These are phyloP conservation scores for Lachancea kluyveri DNA, from an alignment of 805 yeast genomes.

Conservation along the genomic window DNA sequence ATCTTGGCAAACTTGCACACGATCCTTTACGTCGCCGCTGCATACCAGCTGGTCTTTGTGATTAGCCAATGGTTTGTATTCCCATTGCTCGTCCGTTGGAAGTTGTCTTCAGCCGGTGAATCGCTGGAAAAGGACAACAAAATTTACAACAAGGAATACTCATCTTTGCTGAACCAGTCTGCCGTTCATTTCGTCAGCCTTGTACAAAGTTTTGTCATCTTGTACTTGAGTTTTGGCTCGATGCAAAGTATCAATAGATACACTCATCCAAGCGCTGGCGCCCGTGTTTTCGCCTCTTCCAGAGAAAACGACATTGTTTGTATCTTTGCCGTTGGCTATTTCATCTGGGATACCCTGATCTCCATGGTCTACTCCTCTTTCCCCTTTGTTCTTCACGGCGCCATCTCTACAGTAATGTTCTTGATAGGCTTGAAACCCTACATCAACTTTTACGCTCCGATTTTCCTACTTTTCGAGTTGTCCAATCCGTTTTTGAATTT, in stretches of 20 bases:
- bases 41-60: conserved; percentile 27
- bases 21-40: conserved; percentile 23
- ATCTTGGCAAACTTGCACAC: conserved; percentile 26
- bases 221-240: conserved; percentile 34
- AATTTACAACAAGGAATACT: conserved; percentile 5
- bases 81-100: conserved; percentile 20
- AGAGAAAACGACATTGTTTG: conserved; percentile 25
- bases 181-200: conserved; percentile 70
- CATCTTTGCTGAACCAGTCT: conserved; percentile 21
- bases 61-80: conserved; percentile 23
- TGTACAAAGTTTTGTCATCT: conserved; percentile 69
- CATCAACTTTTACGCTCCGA: conserved; percentile 70
- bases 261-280: conserved; percentile 15
- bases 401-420: conserved; percentile 70
- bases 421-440: conserved; percentile 60
- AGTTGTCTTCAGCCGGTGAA: conserved; percentile 9
- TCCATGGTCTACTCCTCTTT: conserved; percentile 53
- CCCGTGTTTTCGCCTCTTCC: conserved; percentile 23
- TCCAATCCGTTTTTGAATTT: conserved; percentile 86
- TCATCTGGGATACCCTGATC: conserved; percentile 74
- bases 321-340: conserved; percentile 62
- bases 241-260: conserved; percentile 10
- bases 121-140: not conserved
- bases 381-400: conserved; percentile 66
- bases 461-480: conserved; percentile 73